Conservation (phyloP, 2,329 filamentous ascomycete genomes). For the Phyllosticta capitalensis region DNA sequence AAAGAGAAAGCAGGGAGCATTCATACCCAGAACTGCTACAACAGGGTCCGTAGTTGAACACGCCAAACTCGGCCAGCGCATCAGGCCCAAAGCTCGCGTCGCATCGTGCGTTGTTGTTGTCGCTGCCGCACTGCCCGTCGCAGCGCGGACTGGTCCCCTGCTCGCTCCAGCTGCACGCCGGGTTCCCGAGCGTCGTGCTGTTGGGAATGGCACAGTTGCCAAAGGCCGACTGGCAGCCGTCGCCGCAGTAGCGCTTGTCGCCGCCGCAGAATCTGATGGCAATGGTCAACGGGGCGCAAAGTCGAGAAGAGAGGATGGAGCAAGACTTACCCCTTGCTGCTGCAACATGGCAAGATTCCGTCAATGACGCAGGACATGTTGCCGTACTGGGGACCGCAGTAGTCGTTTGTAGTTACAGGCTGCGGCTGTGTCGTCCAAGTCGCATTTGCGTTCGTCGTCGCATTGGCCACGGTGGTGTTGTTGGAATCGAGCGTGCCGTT, state of each 20-base stretch:
- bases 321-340: not conserved
- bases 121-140: slow-evolving; percentile 7
- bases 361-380: slow-evolving; percentile 2
- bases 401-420: not conserved
- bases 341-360: slow-evolving; percentile 6
- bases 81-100: not conserved
- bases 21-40: slow-evolving; percentile 4
- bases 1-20: not conserved
- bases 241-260: slow-evolving; percentile 4
- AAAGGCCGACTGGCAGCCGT: slow-evolving; percentile 1
- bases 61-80: not conserved
- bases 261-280: slow-evolving; percentile 5
- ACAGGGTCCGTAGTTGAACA: slow-evolving; percentile 5
- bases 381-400: not conserved
- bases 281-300: not conserved
- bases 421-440: not conserved
- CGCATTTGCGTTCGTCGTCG: not conserved
- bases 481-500: not conserved
- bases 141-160: slow-evolving; percentile 6
- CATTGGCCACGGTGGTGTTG: not conserved
- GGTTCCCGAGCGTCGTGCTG: slow-evolving; percentile 4
- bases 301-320: not conserved
- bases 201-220: slow-evolving; percentile 1
- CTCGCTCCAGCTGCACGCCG: slow-evolving; percentile 3
- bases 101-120: not conserved